These are phyloP conservation scores for Neoboletus subvelutipes DNA, from an alignment of 768 basidiomycete genomes.

Conservation along the genomic window DNA sequence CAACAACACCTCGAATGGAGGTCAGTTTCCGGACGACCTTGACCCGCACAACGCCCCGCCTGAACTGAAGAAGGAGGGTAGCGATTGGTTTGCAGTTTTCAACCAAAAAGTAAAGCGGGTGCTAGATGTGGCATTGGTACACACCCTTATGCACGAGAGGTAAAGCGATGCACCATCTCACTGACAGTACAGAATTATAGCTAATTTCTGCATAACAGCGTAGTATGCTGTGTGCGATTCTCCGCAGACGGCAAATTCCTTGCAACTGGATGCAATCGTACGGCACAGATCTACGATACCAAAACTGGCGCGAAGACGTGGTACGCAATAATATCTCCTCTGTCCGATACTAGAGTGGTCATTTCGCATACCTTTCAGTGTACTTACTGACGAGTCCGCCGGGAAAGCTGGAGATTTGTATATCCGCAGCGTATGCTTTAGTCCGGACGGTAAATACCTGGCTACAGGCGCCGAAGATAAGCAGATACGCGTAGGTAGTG, in stretches of 20 bases:
- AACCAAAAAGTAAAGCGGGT: constrained; percentile 76
- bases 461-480: constrained; percentile 90
- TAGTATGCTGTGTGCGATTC: constrained; percentile 90
- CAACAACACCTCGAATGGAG: constrained; percentile 28
- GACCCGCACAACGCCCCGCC: constrained; percentile 35
- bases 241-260: constrained; percentile 91
- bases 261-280: constrained; percentile 95
- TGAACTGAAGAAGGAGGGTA: constrained; percentile 57
- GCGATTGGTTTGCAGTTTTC: constrained; percentile 89
- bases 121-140: constrained; percentile 77
- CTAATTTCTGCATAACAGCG: constrained; percentile 40
- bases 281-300: constrained; percentile 93
- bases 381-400: constrained; percentile 74
- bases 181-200: not conserved
- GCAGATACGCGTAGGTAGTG: constrained; percentile 71
- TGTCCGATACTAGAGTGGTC: constrained; percentile 5
- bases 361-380: constrained; percentile 40
- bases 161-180: constrained; percentile 32
- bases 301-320: constrained; percentile 83
- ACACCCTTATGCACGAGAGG: constrained; percentile 92
- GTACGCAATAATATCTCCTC: constrained; percentile 42
- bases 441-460: constrained; percentile 66
- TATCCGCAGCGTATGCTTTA: constrained; percentile 82
- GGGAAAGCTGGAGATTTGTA: constrained; percentile 81
- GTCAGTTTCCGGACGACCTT: constrained; percentile 36